phyloP scores from a whole-genome alignment of 2,329 filamentous ascomycete genomes.

The Dothidotthia symphoricarpi region DNA sequence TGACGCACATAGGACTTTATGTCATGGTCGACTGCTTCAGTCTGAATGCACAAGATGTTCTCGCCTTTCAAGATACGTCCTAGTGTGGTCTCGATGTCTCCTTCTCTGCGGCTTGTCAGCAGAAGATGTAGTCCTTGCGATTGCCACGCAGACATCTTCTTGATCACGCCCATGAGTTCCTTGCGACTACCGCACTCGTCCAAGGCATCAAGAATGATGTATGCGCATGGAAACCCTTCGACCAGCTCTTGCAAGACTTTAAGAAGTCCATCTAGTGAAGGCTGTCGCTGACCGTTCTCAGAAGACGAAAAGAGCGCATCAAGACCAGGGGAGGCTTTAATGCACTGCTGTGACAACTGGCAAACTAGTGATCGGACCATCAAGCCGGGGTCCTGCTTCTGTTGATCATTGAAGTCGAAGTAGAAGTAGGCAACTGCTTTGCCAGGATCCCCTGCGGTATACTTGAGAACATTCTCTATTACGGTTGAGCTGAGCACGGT shows the following conservation, averaged over 20 bases:
- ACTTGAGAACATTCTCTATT: slow-evolving; percentile 21
- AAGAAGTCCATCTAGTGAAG: slow-evolving; percentile 18
- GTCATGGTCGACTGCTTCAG: slow-evolving; percentile 17
- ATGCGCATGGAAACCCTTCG: slow-evolving; percentile 9
- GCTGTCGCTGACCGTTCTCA: slow-evolving; percentile 20
- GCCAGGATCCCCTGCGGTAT: slow-evolving; percentile 5
- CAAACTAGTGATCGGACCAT: slow-evolving; percentile 38
- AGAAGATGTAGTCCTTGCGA: slow-evolving; percentile 16
- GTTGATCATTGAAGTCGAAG: slow-evolving; percentile 36
- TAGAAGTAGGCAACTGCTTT: slow-evolving; percentile 19
- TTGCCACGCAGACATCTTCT: slow-evolving; percentile 16
- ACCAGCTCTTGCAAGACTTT: slow-evolving; percentile 25
- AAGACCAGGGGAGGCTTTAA: slow-evolving; percentile 13
- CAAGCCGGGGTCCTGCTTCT: slow-evolving; percentile 34
- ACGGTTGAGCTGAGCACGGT: slow-evolving; percentile 14
- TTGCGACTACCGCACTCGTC: slow-evolving; percentile 20
- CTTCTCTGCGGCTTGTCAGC: slow-evolving; percentile 21
- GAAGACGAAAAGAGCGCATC: slow-evolving; percentile 22
- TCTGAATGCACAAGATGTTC: slow-evolving; percentile 15
- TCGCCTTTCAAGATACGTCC: slow-evolving; percentile 6
- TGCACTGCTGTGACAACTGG: slow-evolving; percentile 31
- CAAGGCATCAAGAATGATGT: slow-evolving; percentile 22
- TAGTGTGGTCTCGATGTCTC: slow-evolving; percentile 18
- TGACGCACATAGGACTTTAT: slow-evolving; percentile 19
- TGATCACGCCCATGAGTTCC: slow-evolving; percentile 16